Base-by-base conservation (phyloP, 2,329 filamentous ascomycete genomes). In the Gnomoniopsis sp. region DNA sequence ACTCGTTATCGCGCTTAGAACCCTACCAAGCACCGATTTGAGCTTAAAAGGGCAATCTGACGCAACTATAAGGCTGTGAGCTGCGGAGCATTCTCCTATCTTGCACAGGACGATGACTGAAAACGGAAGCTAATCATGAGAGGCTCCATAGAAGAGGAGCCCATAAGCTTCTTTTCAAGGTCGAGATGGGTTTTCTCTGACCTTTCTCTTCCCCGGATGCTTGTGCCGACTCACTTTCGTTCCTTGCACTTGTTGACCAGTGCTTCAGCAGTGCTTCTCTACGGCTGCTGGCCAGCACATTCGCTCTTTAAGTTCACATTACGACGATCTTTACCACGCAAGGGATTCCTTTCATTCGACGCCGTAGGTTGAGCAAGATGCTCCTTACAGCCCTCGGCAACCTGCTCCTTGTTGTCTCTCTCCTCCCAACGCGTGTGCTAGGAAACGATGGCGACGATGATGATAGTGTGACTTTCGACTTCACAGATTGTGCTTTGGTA, bases 271-370 rank as follows among this genome's bases (percentile, higher is more conserved):
- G 52, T 59, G 57, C 48, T 53, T 53, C 55, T 41, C 49, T 49
- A 50, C 59, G 57, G 59, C 59, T 61, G 59, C 59, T 50, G 59
- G 59, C 41, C 59, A 59, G 59, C 59, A 48, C 38, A 48, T 23
- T 49, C 49, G 53, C 43, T 53, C 52, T 38, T 48, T 51, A 15
- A 33, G 23, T 43, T 41, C 23, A 14, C 36, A 19, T 3, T 19
- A n/a, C 52, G 34, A 26, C 56, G 36, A 44, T 61, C 56, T 58
- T n/a, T 52, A 2, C 14, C 2, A 34, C 1, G 4, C 2, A 3
- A 34, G 2, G 4, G 3, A 7, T 14, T 23, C 2, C 12, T 22
- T 17, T 17, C 48, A 17, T 36, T 48, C 34, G 7, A 17, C 19
- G 33, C 30, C 8, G 33, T 11, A 43, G 43, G 56, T 53, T 34